phyloP scores from a whole-genome alignment of 495 filamentous ascomycete species.

The Jackrogersella multiformis region DNA sequence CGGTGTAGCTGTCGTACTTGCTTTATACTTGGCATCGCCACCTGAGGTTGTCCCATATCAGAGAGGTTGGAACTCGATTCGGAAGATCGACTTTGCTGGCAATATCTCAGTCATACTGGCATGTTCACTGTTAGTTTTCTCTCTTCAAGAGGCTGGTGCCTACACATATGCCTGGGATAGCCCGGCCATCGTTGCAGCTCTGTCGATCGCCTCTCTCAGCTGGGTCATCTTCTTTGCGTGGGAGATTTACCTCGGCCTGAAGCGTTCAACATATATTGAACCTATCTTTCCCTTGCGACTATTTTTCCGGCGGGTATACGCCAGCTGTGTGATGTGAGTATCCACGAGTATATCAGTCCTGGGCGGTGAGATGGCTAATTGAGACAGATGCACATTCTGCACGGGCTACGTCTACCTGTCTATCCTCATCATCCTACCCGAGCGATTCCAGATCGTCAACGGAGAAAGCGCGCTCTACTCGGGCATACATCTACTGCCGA shows the following conservation, averaged over 20 bases:
- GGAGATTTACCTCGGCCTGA: slow-evolving; percentile 53
- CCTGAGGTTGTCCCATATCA: slow-evolving; percentile 38
- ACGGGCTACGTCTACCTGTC: slow-evolving; percentile 66
- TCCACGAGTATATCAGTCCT: slow-evolving; percentile 20
- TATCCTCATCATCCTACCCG: slow-evolving; percentile 66
- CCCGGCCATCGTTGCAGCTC: slow-evolving; percentile 53
- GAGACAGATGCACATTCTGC: slow-evolving; percentile 55
- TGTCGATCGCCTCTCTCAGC: slow-evolving; percentile 55
- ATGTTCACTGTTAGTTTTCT: slow-evolving; percentile 65
- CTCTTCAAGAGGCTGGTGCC: slow-evolving; percentile 65
- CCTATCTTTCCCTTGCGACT: slow-evolving; percentile 57
- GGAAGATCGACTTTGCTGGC: slow-evolving; percentile 66
- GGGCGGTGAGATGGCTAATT: slow-evolving; percentile 32
- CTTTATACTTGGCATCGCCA: slow-evolving; percentile 65
- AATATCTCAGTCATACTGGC: slow-evolving; percentile 61
- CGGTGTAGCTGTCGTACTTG: slow-evolving; percentile 61
- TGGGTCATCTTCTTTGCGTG: slow-evolving; percentile 59
- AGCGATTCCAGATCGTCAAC: slow-evolving; percentile 68
- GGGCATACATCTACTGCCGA: slow-evolving; percentile 67
- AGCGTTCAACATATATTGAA: slow-evolving; percentile 43
- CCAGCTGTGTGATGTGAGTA: slow-evolving; percentile 57
- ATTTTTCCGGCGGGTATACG: slow-evolving; percentile 47
- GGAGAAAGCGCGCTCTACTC: slow-evolving; percentile 58
- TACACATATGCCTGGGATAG: slow-evolving; percentile 57
- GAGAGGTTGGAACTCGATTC: slow-evolving; percentile 41